Percentiles rank a stretch among this genome's conserved stretches.
These are phyloP conservation scores for Torrubiellomyces zombiae DNA, from an alignment of 2,329 filamentous ascomycete species.

Conservation along the genomic window DNA sequence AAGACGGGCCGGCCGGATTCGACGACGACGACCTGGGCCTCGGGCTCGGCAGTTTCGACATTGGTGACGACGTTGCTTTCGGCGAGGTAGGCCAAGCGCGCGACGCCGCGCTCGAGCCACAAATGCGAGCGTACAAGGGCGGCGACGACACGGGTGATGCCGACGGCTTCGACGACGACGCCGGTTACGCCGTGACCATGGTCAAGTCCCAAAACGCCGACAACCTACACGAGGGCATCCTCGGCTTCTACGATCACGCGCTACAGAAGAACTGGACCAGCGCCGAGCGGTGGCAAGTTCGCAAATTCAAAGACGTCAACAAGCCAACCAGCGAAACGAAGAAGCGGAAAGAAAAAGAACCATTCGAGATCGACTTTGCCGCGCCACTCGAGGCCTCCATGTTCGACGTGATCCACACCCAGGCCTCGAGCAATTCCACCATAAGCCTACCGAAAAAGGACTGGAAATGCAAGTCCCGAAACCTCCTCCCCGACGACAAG, in stretches of 20 bases:
- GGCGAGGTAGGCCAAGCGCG: conserved; percentile 86
- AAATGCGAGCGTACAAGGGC: conserved; percentile 62
- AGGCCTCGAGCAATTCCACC: conserved; percentile 60
- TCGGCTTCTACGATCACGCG: conserved; percentile 96
- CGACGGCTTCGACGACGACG: conserved; percentile 33
- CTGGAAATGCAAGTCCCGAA: conserved; percentile 85
- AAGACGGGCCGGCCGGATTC: conserved; percentile 69
- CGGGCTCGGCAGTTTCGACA: conserved; percentile 56
- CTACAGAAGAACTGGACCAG: conserved; percentile 95
- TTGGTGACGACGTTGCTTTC: conserved; percentile 63
- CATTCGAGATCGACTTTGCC: conserved; percentile 84
- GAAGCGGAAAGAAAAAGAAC: conserved; percentile 85
- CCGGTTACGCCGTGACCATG: conserved; percentile 68
- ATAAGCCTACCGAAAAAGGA: conserved; percentile 86
- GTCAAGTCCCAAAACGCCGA: conserved; percentile 48
- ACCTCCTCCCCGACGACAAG: conserved; percentile 91
- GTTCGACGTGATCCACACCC: conserved; percentile 65
- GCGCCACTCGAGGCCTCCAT: conserved; percentile 54
- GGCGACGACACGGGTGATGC: conserved; percentile 34
- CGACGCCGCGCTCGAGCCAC: conserved; percentile 72
- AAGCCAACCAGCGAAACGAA: conserved; percentile 45
- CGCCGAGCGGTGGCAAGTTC: conserved; percentile 96
- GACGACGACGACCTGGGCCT: conserved; percentile 52
- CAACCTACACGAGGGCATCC: conserved; percentile 72
- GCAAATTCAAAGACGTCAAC: conserved; percentile 66